Evolutionary conservation across 2,329 filamentous ascomycete species (phyloP).

Genomic region (Cladosporium oxysporum): DNA sequence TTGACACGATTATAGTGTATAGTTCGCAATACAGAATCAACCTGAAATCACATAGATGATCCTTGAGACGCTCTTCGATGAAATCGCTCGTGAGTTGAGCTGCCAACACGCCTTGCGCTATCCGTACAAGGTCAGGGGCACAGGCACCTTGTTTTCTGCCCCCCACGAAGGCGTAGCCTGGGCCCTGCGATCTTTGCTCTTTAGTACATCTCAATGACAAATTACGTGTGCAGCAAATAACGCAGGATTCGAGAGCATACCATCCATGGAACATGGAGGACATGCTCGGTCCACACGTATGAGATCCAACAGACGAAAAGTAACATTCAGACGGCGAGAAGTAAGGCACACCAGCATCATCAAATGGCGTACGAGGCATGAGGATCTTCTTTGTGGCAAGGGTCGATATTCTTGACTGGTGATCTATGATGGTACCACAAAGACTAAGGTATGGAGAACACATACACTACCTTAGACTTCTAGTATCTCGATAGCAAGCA

Average conservation of each 20-base stretch:
- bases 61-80: neutral
- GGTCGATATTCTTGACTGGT: neutral
- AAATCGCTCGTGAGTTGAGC: neutral
- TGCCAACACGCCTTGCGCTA: neutral
- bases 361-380: neutral
- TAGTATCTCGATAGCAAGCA: too few species aligned
- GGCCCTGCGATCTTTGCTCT: neutral
- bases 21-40: neutral
- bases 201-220: neutral
- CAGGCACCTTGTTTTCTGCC: neutral
- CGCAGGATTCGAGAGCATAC: neutral
- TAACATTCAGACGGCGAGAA: neutral
- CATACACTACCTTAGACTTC: neutral
- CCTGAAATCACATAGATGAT: neutral
- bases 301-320: neutral
- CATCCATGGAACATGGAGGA: neutral
- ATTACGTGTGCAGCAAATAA: neutral
- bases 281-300: neutral
- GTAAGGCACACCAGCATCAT: neutral
- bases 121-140: neutral
- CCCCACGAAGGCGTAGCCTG: neutral
- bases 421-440: too few species aligned
- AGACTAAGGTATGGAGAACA: too few species aligned
- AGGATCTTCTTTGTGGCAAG: neutral
- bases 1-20: neutral